Evolutionary conservation across 2,329 filamentous ascomycete species (phyloP).

Genomic region (Nemania diffusa): DNA sequence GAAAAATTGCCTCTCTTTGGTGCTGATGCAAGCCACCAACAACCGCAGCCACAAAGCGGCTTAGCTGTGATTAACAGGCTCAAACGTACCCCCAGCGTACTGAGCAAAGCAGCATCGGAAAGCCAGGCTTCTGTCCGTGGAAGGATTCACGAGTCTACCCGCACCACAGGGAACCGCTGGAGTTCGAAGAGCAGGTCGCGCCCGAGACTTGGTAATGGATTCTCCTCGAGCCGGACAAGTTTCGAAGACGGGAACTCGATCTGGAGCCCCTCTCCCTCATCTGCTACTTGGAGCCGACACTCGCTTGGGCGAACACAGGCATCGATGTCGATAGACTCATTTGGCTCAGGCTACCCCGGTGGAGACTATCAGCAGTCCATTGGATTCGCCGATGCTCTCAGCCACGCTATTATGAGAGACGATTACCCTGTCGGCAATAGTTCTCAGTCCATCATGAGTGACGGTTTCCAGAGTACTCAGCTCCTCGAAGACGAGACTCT

Average conservation of each 20-base stretch:
- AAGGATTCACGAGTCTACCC: constrained; percentile 69
- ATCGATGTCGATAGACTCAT: constrained; percentile 91
- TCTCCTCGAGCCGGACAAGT: constrained; percentile 92
- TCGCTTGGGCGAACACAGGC: constrained; percentile 91
- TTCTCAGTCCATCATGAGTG: constrained; percentile 65
- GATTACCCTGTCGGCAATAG: constrained; percentile 70
- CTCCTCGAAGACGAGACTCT: constrained; percentile 92
- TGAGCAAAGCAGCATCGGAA: constrained; percentile 94
- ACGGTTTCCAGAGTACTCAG: constrained; percentile 68
- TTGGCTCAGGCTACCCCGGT: constrained; percentile 78
- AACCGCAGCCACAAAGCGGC: constrained; percentile 64
- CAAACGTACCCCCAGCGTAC: constrained; percentile 86
- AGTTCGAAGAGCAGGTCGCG: constrained; percentile 86
- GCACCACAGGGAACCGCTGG: constrained; percentile 74
- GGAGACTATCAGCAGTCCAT: constrained; percentile 95
- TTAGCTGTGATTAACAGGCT: constrained; percentile 81
- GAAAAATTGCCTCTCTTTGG: constrained; percentile 89
- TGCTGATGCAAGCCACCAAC: constrained; percentile 61
- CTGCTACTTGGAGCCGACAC: constrained; percentile 96
- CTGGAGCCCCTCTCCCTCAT: constrained; percentile 85
- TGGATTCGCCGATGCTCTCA: constrained; percentile 95
- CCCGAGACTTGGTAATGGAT: constrained; percentile 79
- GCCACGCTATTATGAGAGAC: constrained; percentile 95
- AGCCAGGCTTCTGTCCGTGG: constrained; percentile 75
- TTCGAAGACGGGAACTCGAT: constrained; percentile 90